phyloP scores from a whole-genome alignment of 352 stramenopile species.

The Pythium monospermum region DNA sequence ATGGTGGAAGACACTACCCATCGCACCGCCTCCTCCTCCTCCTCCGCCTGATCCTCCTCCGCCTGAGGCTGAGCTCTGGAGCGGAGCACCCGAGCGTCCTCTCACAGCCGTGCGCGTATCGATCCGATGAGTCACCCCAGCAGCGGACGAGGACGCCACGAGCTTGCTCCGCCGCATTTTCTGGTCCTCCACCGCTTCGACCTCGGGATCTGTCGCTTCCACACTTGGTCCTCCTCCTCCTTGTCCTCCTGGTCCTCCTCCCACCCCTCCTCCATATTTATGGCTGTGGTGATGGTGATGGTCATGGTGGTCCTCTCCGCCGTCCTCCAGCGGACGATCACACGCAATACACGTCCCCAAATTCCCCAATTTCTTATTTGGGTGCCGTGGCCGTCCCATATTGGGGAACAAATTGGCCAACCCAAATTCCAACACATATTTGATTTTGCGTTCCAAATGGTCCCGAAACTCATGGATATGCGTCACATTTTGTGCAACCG shows the following conservation, averaged over 20 bases:
- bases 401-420: conserved; percentile 64
- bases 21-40: conserved; percentile 2
- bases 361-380: conserved; percentile 18
- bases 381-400: conserved; percentile 27
- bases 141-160: conserved; percentile 7
- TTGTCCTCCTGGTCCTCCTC: too few species aligned
- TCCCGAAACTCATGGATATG: conserved; percentile 41
- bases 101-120: conserved; percentile 45
- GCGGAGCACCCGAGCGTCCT: conserved; percentile 35
- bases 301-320: conserved; percentile 28
- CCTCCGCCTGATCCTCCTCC: too few species aligned
- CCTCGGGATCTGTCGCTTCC: conserved; percentile 14
- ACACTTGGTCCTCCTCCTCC: too few species aligned
- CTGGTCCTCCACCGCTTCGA: conserved; percentile 27
- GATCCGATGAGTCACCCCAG: conserved; percentile 29
- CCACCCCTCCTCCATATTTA: too few species aligned
- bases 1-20: conserved; percentile 28
- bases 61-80: too few species aligned
- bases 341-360: conserved; percentile 60
- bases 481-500: conserved; percentile 33
- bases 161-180: conserved; percentile 28
- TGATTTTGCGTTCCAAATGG: conserved; percentile 35
- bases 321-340: conserved; percentile 46
- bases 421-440: conserved; percentile 51
- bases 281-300: not conserved